Conservation (phyloP, 2,329 filamentous ascomycete species). For the Penicillium capsulatum region DNA sequence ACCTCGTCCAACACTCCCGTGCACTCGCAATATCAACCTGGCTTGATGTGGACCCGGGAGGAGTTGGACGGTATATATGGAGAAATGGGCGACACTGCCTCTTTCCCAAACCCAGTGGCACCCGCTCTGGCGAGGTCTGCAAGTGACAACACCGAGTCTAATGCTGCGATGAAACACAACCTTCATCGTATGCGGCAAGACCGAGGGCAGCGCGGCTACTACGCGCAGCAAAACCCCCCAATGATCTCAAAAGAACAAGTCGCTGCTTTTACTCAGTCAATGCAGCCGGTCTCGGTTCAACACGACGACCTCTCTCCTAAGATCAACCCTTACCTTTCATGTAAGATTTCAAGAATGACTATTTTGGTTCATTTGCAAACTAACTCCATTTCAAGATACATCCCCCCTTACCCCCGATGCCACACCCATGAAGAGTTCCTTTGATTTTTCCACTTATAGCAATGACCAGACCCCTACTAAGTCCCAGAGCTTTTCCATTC, state of each 20-base stretch:
- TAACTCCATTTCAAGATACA: slow-evolving; percentile 12
- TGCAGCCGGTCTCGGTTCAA: slow-evolving; percentile 38
- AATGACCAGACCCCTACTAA: slow-evolving; percentile 42
- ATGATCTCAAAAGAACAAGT: slow-evolving; percentile 21
- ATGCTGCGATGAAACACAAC: slow-evolving; percentile 21
- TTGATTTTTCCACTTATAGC: slow-evolving; percentile 36
- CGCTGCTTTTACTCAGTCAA: slow-evolving; percentile 20
- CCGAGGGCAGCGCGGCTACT: slow-evolving; percentile 20
- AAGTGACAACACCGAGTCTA: slow-evolving; percentile 19
- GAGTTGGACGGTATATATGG: slow-evolving; percentile 30
- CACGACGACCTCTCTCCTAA: slow-evolving; percentile 34
- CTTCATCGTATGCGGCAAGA: slow-evolving; percentile 29
- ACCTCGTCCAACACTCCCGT: slow-evolving; percentile 4
- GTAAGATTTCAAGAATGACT: slow-evolving; percentile 6
- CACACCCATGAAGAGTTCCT: slow-evolving; percentile 51
- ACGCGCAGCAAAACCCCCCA: slow-evolving; percentile 19
- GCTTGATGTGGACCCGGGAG: slow-evolving; percentile 29
- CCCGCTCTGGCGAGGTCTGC: slow-evolving; percentile 21
- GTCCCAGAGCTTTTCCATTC: slow-evolving; percentile 30
- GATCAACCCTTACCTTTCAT: slow-evolving; percentile 53
- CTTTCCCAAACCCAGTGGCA: slow-evolving; percentile 12
- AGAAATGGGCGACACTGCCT: slow-evolving; percentile 30
- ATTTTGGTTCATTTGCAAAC: background rate
- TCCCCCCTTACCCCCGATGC: slow-evolving; percentile 62
- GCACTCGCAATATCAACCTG: slow-evolving; percentile 30